Evolutionary conservation across 805 yeast genomes (phyloP).

Genomic region (Grigorovia jiainica): DNA sequence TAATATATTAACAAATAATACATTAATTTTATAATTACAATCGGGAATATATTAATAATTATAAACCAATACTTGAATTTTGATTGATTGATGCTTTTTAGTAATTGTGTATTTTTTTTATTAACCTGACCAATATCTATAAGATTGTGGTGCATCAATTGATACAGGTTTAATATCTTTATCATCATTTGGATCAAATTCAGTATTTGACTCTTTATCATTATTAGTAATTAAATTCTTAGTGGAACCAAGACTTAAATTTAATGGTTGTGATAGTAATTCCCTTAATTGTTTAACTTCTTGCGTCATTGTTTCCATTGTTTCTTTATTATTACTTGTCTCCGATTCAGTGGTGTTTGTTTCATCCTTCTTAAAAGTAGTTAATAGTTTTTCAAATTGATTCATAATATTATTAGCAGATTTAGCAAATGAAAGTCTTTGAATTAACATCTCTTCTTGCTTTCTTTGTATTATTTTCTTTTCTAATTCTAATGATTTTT

Average conservation of each 20-base stretch:
- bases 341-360: slow-evolving; percentile 8
- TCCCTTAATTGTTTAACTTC: slow-evolving; percentile 20
- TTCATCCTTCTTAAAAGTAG: slow-evolving; percentile 11
- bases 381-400: slow-evolving; percentile 24
- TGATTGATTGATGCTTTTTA: neutral
- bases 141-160: slow-evolving; percentile 50
- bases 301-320: slow-evolving; percentile 10
- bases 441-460: slow-evolving; percentile 58
- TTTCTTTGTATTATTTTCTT: slow-evolving; percentile 49
- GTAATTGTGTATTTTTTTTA: too few species aligned
- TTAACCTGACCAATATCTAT: slow-evolving; percentile 58
- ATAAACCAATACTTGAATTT: neutral
- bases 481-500: slow-evolving; percentile 56
- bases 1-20: neutral
- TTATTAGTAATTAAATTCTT: neutral
- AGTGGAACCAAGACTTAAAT: slow-evolving; percentile 14
- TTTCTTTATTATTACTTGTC: slow-evolving; percentile 2
- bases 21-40: neutral
- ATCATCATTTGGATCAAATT: slow-evolving; percentile 14
- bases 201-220: slow-evolving; percentile 24
- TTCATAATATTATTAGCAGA: slow-evolving; percentile 42
- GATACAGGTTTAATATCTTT: slow-evolving; percentile 45
- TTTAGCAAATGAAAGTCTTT: slow-evolving; percentile 56
- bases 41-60: neutral
- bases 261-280: slow-evolving; percentile 26